phyloP scores from a whole-genome alignment of 1,139 yeast genomes.

The Zygosaccharomyces pseudobailii region DNA sequence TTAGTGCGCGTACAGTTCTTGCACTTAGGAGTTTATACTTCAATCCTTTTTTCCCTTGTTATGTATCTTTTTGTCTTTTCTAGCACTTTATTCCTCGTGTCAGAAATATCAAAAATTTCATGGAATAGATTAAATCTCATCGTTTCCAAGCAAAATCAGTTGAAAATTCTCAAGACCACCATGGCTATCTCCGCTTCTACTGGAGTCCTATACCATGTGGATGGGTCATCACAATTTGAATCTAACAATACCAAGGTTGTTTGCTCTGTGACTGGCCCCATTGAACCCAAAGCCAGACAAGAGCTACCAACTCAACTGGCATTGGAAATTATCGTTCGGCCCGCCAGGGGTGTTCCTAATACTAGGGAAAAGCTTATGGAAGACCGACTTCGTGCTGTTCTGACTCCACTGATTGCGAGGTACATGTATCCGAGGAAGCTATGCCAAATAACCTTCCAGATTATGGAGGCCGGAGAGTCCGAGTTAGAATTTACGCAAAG shows the following conservation, averaged over 20 bases:
- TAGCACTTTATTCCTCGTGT: not conserved
- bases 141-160: not conserved
- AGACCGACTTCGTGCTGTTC: conserved; percentile 59
- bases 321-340: conserved; percentile 75
- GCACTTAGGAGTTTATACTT: not conserved
- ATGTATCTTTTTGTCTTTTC: conserved; percentile 2
- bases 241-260: conserved; percentile 53
- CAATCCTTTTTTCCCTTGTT: not conserved
- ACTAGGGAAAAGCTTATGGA: conserved; percentile 78
- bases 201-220: conserved; percentile 51
- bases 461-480: conserved; percentile 56
- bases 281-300: conserved; percentile 78
- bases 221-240: conserved; percentile 69
- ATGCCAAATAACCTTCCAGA: conserved; percentile 82
- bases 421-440: conserved; percentile 75
- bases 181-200: conserved; percentile 21
- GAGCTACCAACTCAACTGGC: conserved; percentile 79
- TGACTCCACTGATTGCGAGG: conserved; percentile 60
- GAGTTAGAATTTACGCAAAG: conserved; percentile 37
- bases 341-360: conserved; percentile 66
- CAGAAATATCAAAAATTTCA: conserved; percentile 9
- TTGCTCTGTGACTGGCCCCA: conserved; percentile 84
- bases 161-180: not conserved
- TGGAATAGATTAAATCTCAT: not conserved
- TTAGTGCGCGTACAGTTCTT: not conserved